Evolutionary conservation across 805 yeast species (phyloP).

Genomic region (Torulaspora delbrueckii): DNA sequence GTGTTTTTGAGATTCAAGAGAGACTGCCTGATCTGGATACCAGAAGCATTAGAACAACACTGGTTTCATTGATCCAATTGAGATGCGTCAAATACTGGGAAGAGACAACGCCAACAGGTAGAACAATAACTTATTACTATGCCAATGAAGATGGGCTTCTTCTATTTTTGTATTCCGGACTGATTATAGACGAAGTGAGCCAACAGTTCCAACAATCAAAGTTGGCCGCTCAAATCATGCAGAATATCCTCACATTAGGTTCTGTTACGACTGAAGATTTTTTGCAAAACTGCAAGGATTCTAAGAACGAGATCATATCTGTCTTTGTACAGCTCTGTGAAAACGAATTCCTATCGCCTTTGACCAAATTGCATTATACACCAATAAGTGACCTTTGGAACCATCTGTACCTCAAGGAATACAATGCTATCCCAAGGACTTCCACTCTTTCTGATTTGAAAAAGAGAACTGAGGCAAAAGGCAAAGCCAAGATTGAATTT

Average conservation of each 20-base stretch:
- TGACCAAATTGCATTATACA: constrained; percentile 36
- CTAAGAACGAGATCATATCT: constrained; percentile 30
- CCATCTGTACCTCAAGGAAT: constrained; percentile 40
- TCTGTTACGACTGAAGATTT: constrained; percentile 56
- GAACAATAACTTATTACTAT: constrained; percentile 45
- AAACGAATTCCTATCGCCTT: constrained; percentile 49
- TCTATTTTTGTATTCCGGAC: constrained; percentile 69
- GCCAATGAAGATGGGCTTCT: constrained; percentile 62
- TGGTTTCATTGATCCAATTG: constrained; percentile 75
- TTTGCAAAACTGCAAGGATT: constrained; percentile 25
- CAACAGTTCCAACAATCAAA: constrained; percentile 28
- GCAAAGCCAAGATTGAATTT: constrained; percentile 38
- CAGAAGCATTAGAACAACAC: constrained; percentile 52
- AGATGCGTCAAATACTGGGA: constrained; percentile 67
- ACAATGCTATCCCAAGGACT: constrained; percentile 36
- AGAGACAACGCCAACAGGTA: constrained; percentile 35
- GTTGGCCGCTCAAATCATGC: constrained; percentile 46
- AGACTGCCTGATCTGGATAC: constrained; percentile 43
- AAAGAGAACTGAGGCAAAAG: constrained; percentile 58
- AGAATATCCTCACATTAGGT: constrained; percentile 66
- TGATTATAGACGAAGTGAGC: constrained; percentile 54
- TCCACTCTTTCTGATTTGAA: constrained; percentile 50
- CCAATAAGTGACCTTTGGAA: constrained; percentile 40
- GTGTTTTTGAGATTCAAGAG: constrained; percentile 48
- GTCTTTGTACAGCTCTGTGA: constrained; percentile 44